Evolutionary conservation across 2,329 filamentous ascomycete species (phyloP).

Genomic region (Aspergillus ochraceus): DNA sequence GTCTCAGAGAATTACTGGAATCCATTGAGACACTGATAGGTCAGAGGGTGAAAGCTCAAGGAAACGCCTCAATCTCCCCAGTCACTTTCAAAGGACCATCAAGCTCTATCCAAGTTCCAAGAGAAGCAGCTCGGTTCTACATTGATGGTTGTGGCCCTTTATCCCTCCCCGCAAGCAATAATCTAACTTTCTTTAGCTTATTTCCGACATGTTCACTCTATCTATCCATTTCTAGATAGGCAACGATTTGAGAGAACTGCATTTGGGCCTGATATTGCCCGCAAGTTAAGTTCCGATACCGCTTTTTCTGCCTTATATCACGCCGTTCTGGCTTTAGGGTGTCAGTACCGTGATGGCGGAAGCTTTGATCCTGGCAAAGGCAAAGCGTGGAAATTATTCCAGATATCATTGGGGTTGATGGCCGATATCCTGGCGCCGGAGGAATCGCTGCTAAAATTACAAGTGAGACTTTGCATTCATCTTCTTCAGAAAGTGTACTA

Average conservation of each 20-base stretch:
- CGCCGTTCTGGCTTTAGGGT: slow-evolving; percentile 39
- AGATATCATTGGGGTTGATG: slow-evolving; percentile 37
- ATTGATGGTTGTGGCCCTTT: slow-evolving; percentile 25
- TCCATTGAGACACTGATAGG: not conserved
- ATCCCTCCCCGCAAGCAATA: not conserved
- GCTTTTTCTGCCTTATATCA: slow-evolving; percentile 44
- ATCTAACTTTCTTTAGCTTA: not conserved
- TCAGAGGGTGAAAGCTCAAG: not conserved
- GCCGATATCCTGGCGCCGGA: slow-evolving; percentile 32
- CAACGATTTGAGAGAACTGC: not conserved
- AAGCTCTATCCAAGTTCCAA: slow-evolving; percentile 44
- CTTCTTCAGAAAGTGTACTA: not conserved
- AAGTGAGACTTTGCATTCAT: slow-evolving; percentile 7
- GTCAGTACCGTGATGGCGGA: slow-evolving; percentile 35
- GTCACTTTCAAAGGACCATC: slow-evolving; percentile 29
- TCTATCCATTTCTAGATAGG: not conserved
- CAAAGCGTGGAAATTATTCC: slow-evolving; percentile 42
- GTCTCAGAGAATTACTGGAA: slow-evolving; percentile 10
- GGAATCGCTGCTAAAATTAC: slow-evolving; percentile 23
- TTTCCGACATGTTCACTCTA: not conserved
- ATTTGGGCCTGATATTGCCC: not conserved
- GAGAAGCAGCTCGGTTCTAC: slow-evolving; percentile 24
- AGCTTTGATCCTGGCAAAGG: slow-evolving; percentile 43
- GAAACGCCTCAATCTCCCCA: slow-evolving; percentile 30
- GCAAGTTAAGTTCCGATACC: not conserved